phyloP scores from a whole-genome alignment of 2,329 filamentous ascomycete genomes.

The Aspergillus japonicus region DNA sequence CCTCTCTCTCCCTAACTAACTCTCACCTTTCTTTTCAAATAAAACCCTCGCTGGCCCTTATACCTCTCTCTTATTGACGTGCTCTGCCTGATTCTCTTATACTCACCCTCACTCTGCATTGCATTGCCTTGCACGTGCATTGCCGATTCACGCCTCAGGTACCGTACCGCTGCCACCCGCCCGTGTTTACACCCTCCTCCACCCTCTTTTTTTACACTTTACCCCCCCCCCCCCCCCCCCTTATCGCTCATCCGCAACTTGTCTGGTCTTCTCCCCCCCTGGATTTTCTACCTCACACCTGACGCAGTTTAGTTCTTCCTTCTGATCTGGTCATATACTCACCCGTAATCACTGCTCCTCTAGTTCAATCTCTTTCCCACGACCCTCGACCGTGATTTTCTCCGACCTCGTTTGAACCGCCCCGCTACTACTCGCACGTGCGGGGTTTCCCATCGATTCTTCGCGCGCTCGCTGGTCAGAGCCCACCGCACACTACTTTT shows the following conservation, averaged over 20 bases:
- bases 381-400: not conserved
- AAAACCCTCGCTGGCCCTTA: too few species aligned
- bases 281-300: not conserved
- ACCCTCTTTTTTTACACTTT: not conserved
- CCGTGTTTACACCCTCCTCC: not conserved
- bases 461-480: conserved; percentile 13
- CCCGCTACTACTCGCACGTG: conserved; percentile 22
- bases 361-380: not conserved
- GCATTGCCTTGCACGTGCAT: conserved; percentile 5
- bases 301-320: too few species aligned
- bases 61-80: not conserved
- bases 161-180: not conserved
- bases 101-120: not conserved
- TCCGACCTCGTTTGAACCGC: conserved; percentile 3
- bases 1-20: not conserved
- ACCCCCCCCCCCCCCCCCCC: not conserved
- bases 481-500: conserved; percentile 18
- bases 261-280: not conserved
- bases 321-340: not conserved
- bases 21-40: not conserved
- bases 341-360: not conserved
- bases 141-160: not conserved
- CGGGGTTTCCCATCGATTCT: conserved; percentile 23
- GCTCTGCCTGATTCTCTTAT: not conserved
- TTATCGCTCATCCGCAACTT: not conserved